These are phyloP conservation scores for Saturnispora zaruensis DNA, from an alignment of 805 yeast species.

Conservation along the genomic window DNA sequence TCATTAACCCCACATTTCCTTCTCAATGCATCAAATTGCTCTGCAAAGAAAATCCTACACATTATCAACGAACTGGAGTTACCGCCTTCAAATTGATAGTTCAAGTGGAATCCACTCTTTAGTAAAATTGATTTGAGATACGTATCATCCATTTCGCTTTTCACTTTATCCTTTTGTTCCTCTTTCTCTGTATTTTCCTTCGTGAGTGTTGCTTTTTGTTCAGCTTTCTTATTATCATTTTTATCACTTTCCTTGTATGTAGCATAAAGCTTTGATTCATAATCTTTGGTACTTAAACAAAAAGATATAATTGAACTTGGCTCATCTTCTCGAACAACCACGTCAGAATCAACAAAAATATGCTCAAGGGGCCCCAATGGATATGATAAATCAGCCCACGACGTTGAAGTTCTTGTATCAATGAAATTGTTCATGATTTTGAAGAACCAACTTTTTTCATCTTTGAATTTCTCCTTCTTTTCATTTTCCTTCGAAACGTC, in stretches of 20 bases:
- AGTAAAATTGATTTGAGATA: constrained; percentile 61
- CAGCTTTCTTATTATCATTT: background rate
- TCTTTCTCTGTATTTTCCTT: background rate
- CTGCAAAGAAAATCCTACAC: constrained; percentile 91
- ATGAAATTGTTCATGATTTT: constrained; percentile 84
- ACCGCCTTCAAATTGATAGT: constrained; percentile 87
- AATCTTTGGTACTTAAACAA: constrained; percentile 80
- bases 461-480: constrained; percentile 4
- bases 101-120: constrained; percentile 80
- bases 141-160: background rate
- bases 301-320: constrained; percentile 93
- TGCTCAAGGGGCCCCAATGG: constrained; percentile 80
- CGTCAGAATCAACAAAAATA: constrained; percentile 87
- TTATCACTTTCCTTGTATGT: background rate
- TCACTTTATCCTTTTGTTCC: background rate
- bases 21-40: constrained; percentile 92
- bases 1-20: constrained; percentile 70
- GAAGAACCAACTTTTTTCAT: constrained; percentile 67
- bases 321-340: constrained; percentile 91
- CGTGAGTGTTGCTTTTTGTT: background rate
- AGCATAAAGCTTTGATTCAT: constrained; percentile 32
- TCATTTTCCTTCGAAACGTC: constrained; percentile 5
- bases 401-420: constrained; percentile 94
- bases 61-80: constrained; percentile 54
- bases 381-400: constrained; percentile 88